Evolutionary conservation across 2,329 filamentous ascomycete species (phyloP).

Genomic region (Colletotrichum cereale): DNA sequence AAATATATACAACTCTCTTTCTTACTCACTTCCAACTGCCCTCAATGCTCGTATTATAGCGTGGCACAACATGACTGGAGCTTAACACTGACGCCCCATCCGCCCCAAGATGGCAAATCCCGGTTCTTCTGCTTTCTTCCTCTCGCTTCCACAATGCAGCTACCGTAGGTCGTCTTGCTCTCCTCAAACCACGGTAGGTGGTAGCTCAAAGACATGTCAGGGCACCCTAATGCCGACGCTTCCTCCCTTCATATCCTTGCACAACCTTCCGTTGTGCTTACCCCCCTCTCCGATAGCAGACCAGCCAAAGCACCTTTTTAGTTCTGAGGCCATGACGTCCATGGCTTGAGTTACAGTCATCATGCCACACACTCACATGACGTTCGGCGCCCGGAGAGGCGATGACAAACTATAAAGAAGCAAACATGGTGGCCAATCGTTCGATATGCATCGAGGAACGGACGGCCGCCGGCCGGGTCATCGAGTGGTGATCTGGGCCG

Average conservation of each 20-base stretch:
- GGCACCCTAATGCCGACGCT: neutral
- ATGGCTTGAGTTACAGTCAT: slow-evolving; percentile 10
- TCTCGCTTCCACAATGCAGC: neutral
- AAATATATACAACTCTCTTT: neutral
- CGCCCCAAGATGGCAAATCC: slow-evolving; percentile 9
- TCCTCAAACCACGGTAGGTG: neutral
- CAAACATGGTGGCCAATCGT: neutral
- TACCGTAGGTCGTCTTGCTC: neutral
- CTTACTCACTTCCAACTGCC: neutral
- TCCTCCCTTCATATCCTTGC: neutral
- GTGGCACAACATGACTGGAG: slow-evolving; percentile 14
- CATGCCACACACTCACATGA: neutral
- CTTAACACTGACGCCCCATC: neutral
- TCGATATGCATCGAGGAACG: neutral
- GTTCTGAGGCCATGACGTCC: slow-evolving; percentile 21
- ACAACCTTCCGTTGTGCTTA: neutral
- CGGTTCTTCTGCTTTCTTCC: neutral
- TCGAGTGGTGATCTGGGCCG: neutral
- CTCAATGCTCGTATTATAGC: slow-evolving; percentile 13
- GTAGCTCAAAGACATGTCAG: neutral
- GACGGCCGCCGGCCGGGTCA: neutral
- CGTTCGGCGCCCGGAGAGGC: neutral
- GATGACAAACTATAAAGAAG: neutral
- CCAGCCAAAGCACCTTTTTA: neutral
- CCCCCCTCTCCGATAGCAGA: slow-evolving; percentile 13